Conservation (phyloP, 768 basidiomycete genomes). For the Suillus variegatus region DNA sequence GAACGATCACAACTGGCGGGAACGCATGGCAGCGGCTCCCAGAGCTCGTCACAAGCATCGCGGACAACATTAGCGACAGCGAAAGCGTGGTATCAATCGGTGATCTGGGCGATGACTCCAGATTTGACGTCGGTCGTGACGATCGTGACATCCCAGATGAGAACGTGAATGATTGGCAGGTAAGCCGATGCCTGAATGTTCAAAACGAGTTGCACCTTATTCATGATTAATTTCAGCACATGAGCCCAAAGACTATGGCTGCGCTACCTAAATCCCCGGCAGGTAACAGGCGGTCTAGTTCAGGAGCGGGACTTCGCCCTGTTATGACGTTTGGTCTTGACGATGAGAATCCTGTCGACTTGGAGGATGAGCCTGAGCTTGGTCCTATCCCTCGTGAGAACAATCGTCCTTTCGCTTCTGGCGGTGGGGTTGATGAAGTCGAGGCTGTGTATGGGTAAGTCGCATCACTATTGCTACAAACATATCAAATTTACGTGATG, state of each 20-base stretch:
- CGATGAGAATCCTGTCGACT: conserved; percentile 69
- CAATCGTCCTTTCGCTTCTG: conserved; percentile 71
- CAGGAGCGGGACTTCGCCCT: conserved; percentile 82
- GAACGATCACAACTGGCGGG: conserved; percentile 23
- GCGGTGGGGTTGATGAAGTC: conserved; percentile 86
- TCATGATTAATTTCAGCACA: conserved; percentile 58
- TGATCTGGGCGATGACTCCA: conserved; percentile 79
- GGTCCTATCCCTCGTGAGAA: conserved; percentile 79
- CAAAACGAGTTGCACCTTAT: conserved; percentile 4
- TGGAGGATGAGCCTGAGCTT: conserved; percentile 71
- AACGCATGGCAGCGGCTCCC: conserved; percentile 87
- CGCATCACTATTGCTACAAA: background rate
- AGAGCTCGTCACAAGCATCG: conserved; percentile 74
- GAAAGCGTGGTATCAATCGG: conserved; percentile 92
- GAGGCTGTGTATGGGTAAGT: conserved; percentile 86
- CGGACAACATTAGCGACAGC: conserved; percentile 90
- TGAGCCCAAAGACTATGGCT: conserved; percentile 95
- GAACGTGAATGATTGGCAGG: conserved; percentile 97
- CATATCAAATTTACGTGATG: conserved; percentile 13
- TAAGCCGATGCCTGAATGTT: conserved; percentile 36
- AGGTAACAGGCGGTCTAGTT: conserved; percentile 77
- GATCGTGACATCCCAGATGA: conserved; percentile 68
- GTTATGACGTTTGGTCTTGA: conserved; percentile 78
- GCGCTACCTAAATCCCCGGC: conserved; percentile 91
- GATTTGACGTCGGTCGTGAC: conserved; percentile 62